Evolutionary conservation across 208 protist genomes (phyloP).

Genomic region (Sergeia podlipaevii): DNA sequence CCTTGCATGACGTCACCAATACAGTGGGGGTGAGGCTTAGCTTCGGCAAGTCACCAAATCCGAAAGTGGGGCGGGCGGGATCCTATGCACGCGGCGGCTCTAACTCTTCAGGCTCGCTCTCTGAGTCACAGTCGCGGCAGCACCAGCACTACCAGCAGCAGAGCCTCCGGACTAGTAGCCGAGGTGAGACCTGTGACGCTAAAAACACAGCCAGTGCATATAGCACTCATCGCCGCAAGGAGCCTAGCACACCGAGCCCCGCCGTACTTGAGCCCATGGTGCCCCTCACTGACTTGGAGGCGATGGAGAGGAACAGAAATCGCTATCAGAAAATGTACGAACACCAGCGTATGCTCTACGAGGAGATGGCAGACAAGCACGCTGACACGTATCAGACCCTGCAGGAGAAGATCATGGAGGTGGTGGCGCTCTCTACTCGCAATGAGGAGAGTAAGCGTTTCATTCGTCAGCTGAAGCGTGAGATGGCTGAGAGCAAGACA

Average conservation of each 20-base stretch:
- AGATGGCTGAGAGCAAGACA: conserved; percentile 76
- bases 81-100: too few relatives aligned
- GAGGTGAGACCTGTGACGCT: too few relatives aligned
- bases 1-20: conserved; percentile 41
- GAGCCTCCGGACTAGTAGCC: too few relatives aligned
- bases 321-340: conserved; percentile 88
- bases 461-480: conserved; percentile 87
- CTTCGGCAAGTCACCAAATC: conserved; percentile 52
- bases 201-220: conserved; percentile 15
- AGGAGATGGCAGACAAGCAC: conserved; percentile 78
- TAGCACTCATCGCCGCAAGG: conserved; percentile 11
- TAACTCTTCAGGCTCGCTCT: conserved; percentile 15
- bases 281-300: conserved; percentile 46
- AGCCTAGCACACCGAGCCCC: neutral
- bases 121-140: neutral
- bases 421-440: conserved; percentile 79
- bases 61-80: conserved; percentile 22
- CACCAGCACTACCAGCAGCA: too few relatives aligned
- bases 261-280: conserved; percentile 36
- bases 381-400: conserved; percentile 61
- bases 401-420: conserved; percentile 87
- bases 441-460: conserved; percentile 89
- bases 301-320: conserved; percentile 65
- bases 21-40: conserved; percentile 12
- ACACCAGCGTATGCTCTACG: conserved; percentile 80